These are phyloP conservation scores for Eimeria mitis DNA, from an alignment of 169 alveolate genomes.

Conservation along the genomic window DNA sequence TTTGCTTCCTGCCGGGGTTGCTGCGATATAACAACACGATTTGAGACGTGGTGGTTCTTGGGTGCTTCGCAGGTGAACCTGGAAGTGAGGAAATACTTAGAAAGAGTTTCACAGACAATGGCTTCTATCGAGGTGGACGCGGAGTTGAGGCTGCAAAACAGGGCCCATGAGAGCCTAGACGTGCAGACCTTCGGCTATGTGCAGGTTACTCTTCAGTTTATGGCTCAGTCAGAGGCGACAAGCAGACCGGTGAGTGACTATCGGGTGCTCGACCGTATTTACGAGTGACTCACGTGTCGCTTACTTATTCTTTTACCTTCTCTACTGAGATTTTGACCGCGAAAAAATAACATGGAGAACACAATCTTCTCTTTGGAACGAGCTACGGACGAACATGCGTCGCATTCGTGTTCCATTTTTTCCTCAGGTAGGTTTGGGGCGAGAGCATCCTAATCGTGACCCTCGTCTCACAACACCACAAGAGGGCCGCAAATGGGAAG, in stretches of 20 bases:
- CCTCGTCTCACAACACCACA: conserved; percentile 94
- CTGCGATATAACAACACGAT: neutral
- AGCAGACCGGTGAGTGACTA: conserved; percentile 88
- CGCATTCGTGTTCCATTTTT: neutral
- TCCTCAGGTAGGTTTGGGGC: conserved; percentile 91
- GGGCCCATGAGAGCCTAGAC: conserved; percentile 67
- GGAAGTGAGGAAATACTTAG: conserved; percentile 90
- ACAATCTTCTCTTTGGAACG: neutral
- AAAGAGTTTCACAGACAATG: conserved; percentile 89
- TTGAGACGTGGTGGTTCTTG: neutral
- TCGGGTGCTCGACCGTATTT: neutral
- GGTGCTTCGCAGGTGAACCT: conserved; percentile 82
- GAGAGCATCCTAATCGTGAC: conserved; percentile 94
- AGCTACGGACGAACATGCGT: neutral
- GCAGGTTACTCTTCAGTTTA: conserved; percentile 93
- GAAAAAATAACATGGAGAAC: neutral
- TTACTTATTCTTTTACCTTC: no score
- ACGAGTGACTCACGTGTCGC: neutral
- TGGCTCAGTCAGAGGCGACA: conserved; percentile 94
- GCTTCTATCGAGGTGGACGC: conserved; percentile 91
- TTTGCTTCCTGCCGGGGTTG: neutral
- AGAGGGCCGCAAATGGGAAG: conserved; percentile 96
- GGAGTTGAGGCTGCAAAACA: conserved; percentile 90
- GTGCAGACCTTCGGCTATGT: conserved; percentile 89
- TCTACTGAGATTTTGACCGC: neutral